Evolutionary conservation across 2,329 filamentous ascomycete genomes (phyloP).

Genomic region (Emmonsiellopsis sp.): DNA sequence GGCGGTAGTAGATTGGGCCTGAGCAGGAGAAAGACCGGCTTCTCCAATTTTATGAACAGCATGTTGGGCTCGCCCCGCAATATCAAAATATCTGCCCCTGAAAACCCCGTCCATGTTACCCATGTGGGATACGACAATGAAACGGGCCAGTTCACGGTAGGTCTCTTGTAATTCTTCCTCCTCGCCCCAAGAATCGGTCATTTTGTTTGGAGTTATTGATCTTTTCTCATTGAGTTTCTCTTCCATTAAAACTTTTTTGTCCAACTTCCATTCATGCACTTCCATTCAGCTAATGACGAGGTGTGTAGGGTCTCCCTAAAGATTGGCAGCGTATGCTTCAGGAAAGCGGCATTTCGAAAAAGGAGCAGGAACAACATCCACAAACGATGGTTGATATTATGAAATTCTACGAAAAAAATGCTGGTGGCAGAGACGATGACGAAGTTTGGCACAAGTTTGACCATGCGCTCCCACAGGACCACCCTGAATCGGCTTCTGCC

Average conservation of each 20-base stretch:
- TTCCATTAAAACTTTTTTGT: too few relatives aligned
- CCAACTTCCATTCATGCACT: too few relatives aligned
- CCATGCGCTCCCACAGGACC: constrained; percentile 57
- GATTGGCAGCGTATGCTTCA: constrained; percentile 96
- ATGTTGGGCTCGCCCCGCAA: constrained; percentile 76
- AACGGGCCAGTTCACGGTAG: constrained; percentile 90
- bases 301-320: constrained; percentile 71
- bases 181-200: neutral
- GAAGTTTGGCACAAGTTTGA: constrained; percentile 95
- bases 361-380: constrained; percentile 90
- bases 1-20: constrained; percentile 32
- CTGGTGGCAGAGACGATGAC: constrained; percentile 69
- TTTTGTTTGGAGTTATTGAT: too few relatives aligned
- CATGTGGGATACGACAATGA: constrained; percentile 96
- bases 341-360: constrained; percentile 91
- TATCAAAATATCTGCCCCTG: constrained; percentile 90
- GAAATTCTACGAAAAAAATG: constrained; percentile 93
- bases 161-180: constrained; percentile 24
- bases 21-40: constrained; percentile 74
- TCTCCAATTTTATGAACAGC: constrained; percentile 80
- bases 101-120: constrained; percentile 95
- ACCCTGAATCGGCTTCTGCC: constrained; percentile 25
- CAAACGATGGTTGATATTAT: constrained; percentile 94
- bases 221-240: too few relatives aligned
- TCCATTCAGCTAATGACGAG: constrained; percentile 47